Conservation (phyloP, 306 rosid species). For the Cyamopsis tetragonoloba region DNA sequence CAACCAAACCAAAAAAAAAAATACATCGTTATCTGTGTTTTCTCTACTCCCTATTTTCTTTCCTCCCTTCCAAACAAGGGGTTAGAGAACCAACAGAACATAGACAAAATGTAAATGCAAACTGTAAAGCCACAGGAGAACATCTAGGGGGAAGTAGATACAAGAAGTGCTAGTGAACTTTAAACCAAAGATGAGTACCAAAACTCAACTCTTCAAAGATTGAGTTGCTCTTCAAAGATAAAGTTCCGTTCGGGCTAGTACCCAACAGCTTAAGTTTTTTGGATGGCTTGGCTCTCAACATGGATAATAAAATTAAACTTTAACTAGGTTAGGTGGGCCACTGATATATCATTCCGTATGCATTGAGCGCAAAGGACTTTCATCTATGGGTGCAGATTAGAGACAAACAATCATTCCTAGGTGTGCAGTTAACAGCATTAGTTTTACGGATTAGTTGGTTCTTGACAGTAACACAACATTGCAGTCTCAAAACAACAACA, state of each 20-base stretch:
- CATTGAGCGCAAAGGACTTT: constrained; percentile 1
- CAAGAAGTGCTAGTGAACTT: neutral
- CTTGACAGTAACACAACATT: constrained; percentile 3
- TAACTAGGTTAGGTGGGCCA: neutral
- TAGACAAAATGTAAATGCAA: constrained; percentile 19
- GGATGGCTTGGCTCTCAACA: constrained; percentile 16
- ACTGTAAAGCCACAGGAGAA: constrained; percentile 1
- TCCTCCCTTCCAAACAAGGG: too few species aligned
- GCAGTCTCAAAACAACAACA: neutral
- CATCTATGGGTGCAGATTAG: neutral
- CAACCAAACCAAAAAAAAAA: too few species aligned
- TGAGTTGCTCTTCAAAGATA: neutral
- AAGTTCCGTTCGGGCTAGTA: neutral
- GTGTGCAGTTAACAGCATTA: neutral
- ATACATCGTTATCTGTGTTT: too few species aligned
- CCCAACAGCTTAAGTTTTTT: constrained; percentile 11
- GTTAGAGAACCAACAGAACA: neutral
- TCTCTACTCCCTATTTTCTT: too few species aligned
- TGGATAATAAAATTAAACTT: constrained; percentile 6
- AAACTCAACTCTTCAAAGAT: constrained; percentile 12
- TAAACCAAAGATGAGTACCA: constrained; percentile 11
- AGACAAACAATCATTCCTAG: neutral
- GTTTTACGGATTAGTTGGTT: constrained; percentile 4
- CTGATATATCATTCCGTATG: neutral
- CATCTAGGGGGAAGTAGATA: constrained; percentile 9